Conservation (phyloP, 106 monocot species). For the Platanthera guangdongensis region DNA sequence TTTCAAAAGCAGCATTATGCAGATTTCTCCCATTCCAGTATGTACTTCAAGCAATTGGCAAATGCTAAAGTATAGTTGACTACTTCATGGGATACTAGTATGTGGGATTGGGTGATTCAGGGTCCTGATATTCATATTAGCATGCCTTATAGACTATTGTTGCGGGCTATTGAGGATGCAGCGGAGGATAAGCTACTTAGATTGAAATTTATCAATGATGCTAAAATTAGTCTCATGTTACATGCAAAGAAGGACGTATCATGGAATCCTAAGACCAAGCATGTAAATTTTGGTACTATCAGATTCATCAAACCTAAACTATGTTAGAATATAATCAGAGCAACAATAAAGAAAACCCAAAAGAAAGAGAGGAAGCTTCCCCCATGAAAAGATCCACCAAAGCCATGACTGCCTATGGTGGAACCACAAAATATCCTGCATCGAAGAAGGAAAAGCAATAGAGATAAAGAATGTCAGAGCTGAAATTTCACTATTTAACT, state of each 20-base stretch:
- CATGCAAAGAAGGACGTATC: slow-evolving; percentile 35
- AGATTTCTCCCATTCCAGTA: slow-evolving; percentile 85
- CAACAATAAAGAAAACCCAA: too few species aligned
- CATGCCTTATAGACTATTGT: slow-evolving; percentile 77
- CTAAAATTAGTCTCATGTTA: slow-evolving; percentile 48
- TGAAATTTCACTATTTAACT: too few species aligned
- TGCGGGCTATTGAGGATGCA: slow-evolving; percentile 98
- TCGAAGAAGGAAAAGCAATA: too few species aligned
- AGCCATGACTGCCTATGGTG: too few species aligned
- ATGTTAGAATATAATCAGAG: too few species aligned
- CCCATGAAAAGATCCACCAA: too few species aligned
- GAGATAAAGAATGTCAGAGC: too few species aligned
- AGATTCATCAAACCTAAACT: slow-evolving; percentile 63
- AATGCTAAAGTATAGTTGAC: slow-evolving; percentile 38
- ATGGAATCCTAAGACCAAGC: slow-evolving; percentile 50
- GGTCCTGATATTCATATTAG: slow-evolving; percentile 75
- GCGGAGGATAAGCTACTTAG: slow-evolving; percentile 76
- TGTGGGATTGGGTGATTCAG: slow-evolving; percentile 92
- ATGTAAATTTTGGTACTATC: slow-evolving; percentile 56
- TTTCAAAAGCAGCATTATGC: slow-evolving; percentile 76
- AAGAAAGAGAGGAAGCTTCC: too few species aligned
- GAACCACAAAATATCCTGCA: too few species aligned
- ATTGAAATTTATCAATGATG: slow-evolving; percentile 60
- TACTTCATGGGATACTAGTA: slow-evolving; percentile 45
- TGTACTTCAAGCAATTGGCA: slow-evolving; percentile 22